Evolutionary conservation across 768 basidiomycete genomes (phyloP).

Genomic region (Lactarius quietus): DNA sequence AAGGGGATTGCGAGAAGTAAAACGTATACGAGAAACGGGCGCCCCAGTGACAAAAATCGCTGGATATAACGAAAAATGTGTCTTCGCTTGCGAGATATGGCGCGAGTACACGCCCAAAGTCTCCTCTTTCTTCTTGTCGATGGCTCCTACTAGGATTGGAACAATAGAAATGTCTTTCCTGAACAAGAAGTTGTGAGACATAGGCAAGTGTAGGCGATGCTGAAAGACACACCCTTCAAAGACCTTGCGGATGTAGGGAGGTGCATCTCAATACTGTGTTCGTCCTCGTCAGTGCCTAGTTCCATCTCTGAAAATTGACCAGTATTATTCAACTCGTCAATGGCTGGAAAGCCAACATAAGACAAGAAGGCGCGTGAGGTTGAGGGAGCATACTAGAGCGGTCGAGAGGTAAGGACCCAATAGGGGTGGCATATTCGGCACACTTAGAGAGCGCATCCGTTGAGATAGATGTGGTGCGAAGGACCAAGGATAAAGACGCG

Average conservation of each 20-base stretch:
- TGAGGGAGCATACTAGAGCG: constrained; percentile 55
- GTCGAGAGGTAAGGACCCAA: constrained; percentile 81
- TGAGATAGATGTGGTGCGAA: constrained; percentile 88
- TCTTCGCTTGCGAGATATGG: constrained; percentile 74
- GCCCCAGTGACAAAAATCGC: constrained; percentile 99
- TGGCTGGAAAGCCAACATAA: constrained; percentile 43
- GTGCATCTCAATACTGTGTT: constrained; percentile 98
- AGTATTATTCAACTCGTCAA: constrained; percentile 58
- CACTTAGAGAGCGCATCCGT: constrained; percentile 85
- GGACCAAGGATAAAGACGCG: constrained; percentile 94
- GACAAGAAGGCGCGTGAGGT: not conserved
- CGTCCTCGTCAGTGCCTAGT: constrained; percentile 74
- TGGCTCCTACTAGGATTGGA: constrained; percentile 86
- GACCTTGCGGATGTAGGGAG: constrained; percentile 85
- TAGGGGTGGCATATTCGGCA: constrained; percentile 73
- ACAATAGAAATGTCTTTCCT: constrained; percentile 79
- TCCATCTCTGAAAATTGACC: constrained; percentile 69
- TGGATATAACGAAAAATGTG: constrained; percentile 88
- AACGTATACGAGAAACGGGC: constrained; percentile 81
- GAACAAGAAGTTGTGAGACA: not conserved
- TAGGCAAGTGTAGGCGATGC: not conserved
- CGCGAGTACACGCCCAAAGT: constrained; percentile 69
- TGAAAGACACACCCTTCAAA: constrained; percentile 65
- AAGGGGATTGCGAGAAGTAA: constrained; percentile 69
- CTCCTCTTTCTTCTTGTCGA: constrained; percentile 56